phyloP scores from a whole-genome alignment of 768 basidiomycete genomes.

The Lactarius hatsudake region DNA sequence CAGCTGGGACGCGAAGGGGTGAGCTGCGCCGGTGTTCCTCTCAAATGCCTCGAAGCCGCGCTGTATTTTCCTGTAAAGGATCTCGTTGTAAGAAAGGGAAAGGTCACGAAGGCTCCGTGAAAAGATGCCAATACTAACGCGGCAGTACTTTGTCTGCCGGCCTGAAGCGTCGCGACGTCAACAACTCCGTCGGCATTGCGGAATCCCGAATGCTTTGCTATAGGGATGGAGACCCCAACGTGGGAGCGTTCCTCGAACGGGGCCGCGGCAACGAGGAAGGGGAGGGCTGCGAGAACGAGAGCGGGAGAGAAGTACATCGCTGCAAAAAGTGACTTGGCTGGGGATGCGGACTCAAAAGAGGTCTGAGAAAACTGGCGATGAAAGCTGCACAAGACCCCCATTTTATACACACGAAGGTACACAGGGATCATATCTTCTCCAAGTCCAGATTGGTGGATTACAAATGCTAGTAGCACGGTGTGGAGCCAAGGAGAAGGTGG shows the following conservation, averaged over 20 bases:
- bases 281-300: slow-evolving; percentile 2
- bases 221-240: neutral
- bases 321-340: neutral
- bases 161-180: neutral
- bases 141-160: neutral
- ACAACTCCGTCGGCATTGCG: neutral
- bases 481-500: neutral
- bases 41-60: slow-evolving; percentile 15
- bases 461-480: neutral
- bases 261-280: neutral
- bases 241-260: neutral
- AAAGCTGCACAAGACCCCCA: neutral
- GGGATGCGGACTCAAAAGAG: neutral
- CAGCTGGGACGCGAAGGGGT: slow-evolving; percentile 9
- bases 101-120: neutral
- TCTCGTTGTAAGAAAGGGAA: neutral
- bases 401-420: neutral
- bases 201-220: neutral
- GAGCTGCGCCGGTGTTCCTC: slow-evolving; percentile 20
- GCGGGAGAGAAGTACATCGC: slow-evolving; percentile 4
- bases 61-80: slow-evolving; percentile 20
- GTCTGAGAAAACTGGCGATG: neutral
- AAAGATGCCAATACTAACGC: neutral
- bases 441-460: neutral
- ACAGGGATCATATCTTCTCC: neutral